Conservation (phyloP, 169 alveolate species). For the Cryptosporidium parvum region DNA sequence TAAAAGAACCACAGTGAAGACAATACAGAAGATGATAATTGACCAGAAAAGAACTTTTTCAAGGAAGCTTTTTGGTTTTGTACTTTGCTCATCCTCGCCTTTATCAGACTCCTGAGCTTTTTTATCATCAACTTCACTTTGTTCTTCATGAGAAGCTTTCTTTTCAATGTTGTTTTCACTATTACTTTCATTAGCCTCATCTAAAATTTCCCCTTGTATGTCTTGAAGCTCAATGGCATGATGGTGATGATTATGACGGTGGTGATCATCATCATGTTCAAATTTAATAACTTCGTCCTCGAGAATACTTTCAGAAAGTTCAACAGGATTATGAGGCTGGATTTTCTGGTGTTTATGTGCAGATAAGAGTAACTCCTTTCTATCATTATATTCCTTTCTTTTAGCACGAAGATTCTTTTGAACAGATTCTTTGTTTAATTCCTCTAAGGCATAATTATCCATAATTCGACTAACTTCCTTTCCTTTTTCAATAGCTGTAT, state of each 20-base stretch:
- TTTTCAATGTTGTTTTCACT: neutral
- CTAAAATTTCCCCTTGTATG: neutral
- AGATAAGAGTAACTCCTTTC: neutral
- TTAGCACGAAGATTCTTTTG: conserved; percentile 43
- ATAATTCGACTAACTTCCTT: conserved; percentile 4
- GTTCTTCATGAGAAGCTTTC: neutral
- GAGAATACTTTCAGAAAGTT: conserved; percentile 15
- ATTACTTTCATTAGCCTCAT: neutral
- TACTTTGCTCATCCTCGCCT: neutral
- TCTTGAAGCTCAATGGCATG: neutral
- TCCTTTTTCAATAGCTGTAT: conserved; percentile 40
- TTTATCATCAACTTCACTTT: neutral
- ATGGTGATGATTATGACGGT: neutral
- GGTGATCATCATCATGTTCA: conserved; percentile 17
- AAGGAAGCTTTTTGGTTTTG: conserved; percentile 34
- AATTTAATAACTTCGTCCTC: conserved; percentile 5
- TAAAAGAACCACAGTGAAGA: conserved; percentile 49
- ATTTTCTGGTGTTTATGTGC: neutral
- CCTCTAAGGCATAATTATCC: conserved; percentile 12
- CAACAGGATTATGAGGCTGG: neutral
- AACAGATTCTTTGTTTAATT: conserved; percentile 9
- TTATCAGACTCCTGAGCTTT: neutral
- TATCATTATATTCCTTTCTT: conserved; percentile 19
- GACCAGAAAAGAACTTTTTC: conserved; percentile 75
- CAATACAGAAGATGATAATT: conserved; percentile 53